These are phyloP conservation scores for Coemansia sp. DNA, from an alignment of 192 early-diverging fungal species.

Conservation along the genomic window DNA sequence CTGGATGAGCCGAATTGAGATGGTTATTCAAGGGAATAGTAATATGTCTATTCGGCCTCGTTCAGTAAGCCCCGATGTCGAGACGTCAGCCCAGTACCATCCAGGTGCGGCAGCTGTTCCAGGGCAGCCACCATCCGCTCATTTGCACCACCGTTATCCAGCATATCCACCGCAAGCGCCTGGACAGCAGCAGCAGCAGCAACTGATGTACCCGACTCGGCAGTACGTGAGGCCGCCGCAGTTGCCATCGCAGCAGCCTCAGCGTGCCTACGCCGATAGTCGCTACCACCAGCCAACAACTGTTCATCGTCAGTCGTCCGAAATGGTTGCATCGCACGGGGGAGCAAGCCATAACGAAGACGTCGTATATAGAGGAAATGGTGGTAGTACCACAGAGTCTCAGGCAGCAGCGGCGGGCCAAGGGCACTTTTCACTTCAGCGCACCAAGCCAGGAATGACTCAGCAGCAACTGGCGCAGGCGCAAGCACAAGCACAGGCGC, in stretches of 20 bases:
- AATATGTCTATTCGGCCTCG: background rate
- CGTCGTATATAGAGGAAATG: background rate
- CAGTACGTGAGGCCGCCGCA: background rate
- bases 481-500: background rate
- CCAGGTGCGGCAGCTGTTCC: background rate
- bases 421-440: background rate
- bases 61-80: conserved; percentile 1
- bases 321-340: background rate
- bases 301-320: background rate
- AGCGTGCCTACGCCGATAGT: background rate
- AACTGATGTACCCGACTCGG: background rate
- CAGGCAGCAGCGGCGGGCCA: background rate
- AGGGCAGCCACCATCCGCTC: background rate
- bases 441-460: background rate
- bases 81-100: conserved; percentile 4
- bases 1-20: conserved; percentile 48
- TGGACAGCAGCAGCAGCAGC: background rate
- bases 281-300: conserved; percentile 3
- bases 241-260: conserved; percentile 9
- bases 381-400: background rate
- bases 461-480: background rate
- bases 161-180: background rate
- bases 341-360: background rate
- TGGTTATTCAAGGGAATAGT: conserved; percentile 8
- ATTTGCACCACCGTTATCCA: background rate